These are phyloP conservation scores for Fusarium chuoi DNA, from an alignment of 2,329 filamentous ascomycete genomes.

Conservation along the genomic window DNA sequence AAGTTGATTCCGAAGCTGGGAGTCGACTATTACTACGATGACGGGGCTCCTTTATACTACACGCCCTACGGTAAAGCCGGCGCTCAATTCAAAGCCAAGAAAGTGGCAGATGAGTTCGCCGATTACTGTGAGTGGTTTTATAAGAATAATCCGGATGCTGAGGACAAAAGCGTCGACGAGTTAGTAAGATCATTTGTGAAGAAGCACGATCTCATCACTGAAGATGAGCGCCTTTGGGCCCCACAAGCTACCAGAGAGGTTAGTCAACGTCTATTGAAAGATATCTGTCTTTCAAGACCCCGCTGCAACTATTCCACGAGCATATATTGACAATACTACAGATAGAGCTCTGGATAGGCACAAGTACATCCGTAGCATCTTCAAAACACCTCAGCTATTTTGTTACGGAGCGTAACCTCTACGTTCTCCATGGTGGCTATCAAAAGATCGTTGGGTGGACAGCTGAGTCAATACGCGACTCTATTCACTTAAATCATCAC, in stretches of 20 bases:
- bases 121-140: neutral
- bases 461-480: neutral
- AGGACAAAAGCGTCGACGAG: neutral
- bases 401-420: neutral
- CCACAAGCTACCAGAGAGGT: neutral
- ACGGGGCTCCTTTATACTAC: neutral
- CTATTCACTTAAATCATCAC: neutral
- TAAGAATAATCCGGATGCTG: neutral
- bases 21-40: neutral
- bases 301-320: rapidly evolving
- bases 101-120: neutral
- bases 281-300: neutral
- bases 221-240: neutral
- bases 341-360: neutral
- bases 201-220: neutral
- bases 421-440: neutral
- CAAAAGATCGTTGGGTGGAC: neutral
- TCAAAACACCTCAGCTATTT: neutral
- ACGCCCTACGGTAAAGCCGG: neutral
- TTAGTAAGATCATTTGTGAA: neutral
- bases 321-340: neutral
- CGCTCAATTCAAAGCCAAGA: neutral
- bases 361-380: neutral
- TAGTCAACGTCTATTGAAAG: rapidly evolving
- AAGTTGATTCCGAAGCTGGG: neutral